Base-by-base conservation (phyloP, 2,329 filamentous ascomycete species). In the Beauveria pseudobassiana region DNA sequence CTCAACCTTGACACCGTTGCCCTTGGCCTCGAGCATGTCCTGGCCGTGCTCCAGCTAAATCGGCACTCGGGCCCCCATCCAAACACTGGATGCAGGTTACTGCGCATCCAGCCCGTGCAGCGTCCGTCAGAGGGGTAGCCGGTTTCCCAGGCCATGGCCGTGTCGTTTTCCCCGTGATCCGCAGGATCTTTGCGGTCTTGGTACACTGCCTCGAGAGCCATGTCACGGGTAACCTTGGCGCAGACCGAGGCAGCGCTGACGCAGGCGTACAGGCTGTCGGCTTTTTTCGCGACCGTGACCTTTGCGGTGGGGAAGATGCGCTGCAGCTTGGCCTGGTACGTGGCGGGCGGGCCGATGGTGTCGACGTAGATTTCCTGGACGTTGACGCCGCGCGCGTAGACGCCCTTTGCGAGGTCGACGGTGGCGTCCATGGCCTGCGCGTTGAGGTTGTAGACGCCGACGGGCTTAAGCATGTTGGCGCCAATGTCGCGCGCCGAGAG, bases 401-500 rank as follows among this genome's bases (percentile, higher is more conserved):
- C 89, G 42, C 86, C 87, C 61, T 85, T 80, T 69, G 98, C 93
- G 58, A 99, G 80, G 45, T 84, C 84, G 26, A 96, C 85, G 0
- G 93, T 98, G 4, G 93, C 90, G 74, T 96, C 93, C 85, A 95
- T 89, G 20, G 93, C 93, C 75, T 99, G 95, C 5, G 92, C 91
- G 72, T 99, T 99, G 66, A 99, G 84, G 73, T 99, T 99, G 77
- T 97, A 96, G 3, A 79, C 72, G 20, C 77, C 77, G 9, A 79
- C 78, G 2, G 86, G 82, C 10, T 83, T 81, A 69, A 95, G 79
- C 90, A 96, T 96, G 68, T 85, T 84, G 8, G 91, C 83, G 46
- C 82, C 84, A 68, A 96, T 96, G 76, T 93, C 90, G 50, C 88
- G 84, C 9, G 95, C 92, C 0, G 91, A 96, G 65, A 98, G 85